Base-by-base conservation (phyloP, 176 grass and related monocot genomes). In the Avena eriantha region DNA sequence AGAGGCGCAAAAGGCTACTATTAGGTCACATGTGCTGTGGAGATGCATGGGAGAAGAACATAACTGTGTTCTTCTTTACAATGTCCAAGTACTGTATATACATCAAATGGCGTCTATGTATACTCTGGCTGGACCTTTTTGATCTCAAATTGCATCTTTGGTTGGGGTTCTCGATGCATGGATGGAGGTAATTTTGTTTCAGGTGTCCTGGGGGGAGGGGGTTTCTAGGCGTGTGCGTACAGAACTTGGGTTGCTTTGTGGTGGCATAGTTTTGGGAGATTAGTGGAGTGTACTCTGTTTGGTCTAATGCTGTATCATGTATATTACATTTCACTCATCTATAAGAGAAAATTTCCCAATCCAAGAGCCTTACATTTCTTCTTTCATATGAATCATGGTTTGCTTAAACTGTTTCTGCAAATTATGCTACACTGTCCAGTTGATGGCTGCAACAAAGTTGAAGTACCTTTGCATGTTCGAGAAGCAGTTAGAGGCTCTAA, bases 1-100 rank as follows among this genome's bases (percentile, higher is more conserved):
- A 92, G 94, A 92, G 86, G 92, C 19, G 61, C 88, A 70, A 99
- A 91, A 84, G 91, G 88, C 64, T 96, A 95, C 79, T 87, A 93
- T 84, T 95, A 91, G 91, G 58, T 90, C 80, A 67, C 69, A 75
- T 83, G 47, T 83, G 80, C 65, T 85, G 74, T 57, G 50, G 43
- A 69, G 83, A 80, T 51, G 76, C 60, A 14, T 79, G 80, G 63
- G 58, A 76, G 87, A 86, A 83, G 87, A 80, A 80, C 75, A 60
- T n/a, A 80, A 57, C 60, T 29, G 9, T 19, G 13, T 89, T 89
- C 87, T 92, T 89, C 87, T 89, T 86, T 89, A 13, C 76, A 84
- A 77, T 84, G 59, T 46, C 45, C 69, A 53, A 84, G 87, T 76
- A 77, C 45, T 89, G 87, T 89, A 89, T 53, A 92, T 92, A 92